A percentile compares a stretch with the other conserved stretches of the same genome.
Conservation (phyloP, 1,284 basidiomycete species). For the Cutaneotrichosporon sp. region DNA sequence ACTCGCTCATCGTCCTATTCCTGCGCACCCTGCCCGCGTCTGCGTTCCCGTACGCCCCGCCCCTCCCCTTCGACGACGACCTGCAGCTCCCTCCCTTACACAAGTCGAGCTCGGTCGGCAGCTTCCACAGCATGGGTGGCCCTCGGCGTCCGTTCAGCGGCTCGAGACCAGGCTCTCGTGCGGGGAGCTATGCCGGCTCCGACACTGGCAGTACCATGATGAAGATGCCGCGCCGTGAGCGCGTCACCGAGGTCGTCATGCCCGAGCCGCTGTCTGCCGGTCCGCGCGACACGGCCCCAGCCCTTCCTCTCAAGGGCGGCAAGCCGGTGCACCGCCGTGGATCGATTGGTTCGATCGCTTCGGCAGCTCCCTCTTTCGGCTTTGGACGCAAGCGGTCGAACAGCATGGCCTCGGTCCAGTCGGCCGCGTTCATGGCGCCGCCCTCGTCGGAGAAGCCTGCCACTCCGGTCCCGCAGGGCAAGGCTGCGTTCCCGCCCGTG, state of each 20-base stretch:
- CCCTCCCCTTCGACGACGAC: slow-evolving; percentile 52
- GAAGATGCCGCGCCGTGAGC: slow-evolving; percentile 43
- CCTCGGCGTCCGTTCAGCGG: slow-evolving; percentile 24
- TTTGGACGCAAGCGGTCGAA: slow-evolving; percentile 40
- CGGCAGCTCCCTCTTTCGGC: slow-evolving; percentile 28
- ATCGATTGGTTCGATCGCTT: slow-evolving; percentile 42
- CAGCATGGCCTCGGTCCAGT: slow-evolving; percentile 26
- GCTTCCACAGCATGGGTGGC: slow-evolving; percentile 24
- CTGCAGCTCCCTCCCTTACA: slow-evolving; percentile 24
- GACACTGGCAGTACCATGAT: slow-evolving; percentile 26
- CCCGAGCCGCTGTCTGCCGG: slow-evolving; percentile 46
- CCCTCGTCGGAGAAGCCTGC: slow-evolving; percentile 20
- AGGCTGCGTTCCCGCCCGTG: slow-evolving; percentile 45
- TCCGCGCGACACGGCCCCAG: slow-evolving; percentile 3
- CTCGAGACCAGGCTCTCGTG: slow-evolving; percentile 33
- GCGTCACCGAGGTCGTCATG: slow-evolving; percentile 53
- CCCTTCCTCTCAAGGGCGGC: not conserved
- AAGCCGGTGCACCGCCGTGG: slow-evolving; percentile 28
- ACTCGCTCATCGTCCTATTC: slow-evolving; percentile 51
- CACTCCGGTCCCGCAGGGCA: slow-evolving; percentile 35
- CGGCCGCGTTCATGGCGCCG: slow-evolving; percentile 6
- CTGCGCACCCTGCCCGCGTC: slow-evolving; percentile 45
- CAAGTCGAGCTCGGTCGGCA: slow-evolving; percentile 36
- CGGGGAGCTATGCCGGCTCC: slow-evolving; percentile 35
- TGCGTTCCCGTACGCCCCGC: slow-evolving; percentile 43